Percentiles rank a stretch among this genome's conserved stretches.
Evolutionary conservation across 1,284 basidiomycete genomes (phyloP).

Genomic region (Taiwanofungus camphoratus): DNA sequence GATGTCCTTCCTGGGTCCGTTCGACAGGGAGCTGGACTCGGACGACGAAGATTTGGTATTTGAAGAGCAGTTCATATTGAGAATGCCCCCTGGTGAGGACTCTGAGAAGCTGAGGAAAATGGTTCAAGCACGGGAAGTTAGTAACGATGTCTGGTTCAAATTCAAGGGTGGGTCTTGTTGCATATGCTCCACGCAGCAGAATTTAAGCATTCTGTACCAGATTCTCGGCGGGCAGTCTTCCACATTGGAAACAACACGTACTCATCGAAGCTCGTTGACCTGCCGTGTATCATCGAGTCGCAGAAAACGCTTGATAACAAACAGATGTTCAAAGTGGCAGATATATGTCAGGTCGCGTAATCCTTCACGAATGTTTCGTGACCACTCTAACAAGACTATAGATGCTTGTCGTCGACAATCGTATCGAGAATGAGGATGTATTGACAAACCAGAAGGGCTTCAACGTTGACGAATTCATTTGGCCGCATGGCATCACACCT

Average conservation of each 20-base stretch:
- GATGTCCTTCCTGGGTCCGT: constrained; percentile 80
- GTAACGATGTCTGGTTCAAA: constrained; percentile 94
- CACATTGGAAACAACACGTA: constrained; percentile 82
- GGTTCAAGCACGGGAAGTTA: constrained; percentile 73
- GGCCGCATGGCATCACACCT: constrained; percentile 95
- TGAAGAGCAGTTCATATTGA: constrained; percentile 95
- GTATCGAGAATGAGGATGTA: constrained; percentile 66
- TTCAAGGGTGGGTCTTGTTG: constrained; percentile 72
- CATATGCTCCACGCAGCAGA: background rate
- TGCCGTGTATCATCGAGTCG: constrained; percentile 92
- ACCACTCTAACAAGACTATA: constrained; percentile 26
- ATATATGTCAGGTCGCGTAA: constrained; percentile 83
- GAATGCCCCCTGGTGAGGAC: constrained; percentile 84
- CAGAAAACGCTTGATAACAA: constrained; percentile 97
- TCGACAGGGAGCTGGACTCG: constrained; percentile 93
- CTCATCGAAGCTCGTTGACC: constrained; percentile 91
- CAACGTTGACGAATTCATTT: constrained; percentile 95
- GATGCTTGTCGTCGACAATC: constrained; percentile 86
- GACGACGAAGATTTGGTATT: constrained; percentile 92
- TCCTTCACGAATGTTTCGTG: background rate
- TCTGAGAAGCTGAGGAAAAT: constrained; percentile 76
- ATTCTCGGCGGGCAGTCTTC: constrained; percentile 89
- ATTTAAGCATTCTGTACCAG: constrained; percentile 35
- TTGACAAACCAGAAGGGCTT: constrained; percentile 58
- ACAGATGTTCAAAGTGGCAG: constrained; percentile 97